Base-by-base conservation (phyloP, 768 basidiomycete species). In the Pleurotus cornucopiae region DNA sequence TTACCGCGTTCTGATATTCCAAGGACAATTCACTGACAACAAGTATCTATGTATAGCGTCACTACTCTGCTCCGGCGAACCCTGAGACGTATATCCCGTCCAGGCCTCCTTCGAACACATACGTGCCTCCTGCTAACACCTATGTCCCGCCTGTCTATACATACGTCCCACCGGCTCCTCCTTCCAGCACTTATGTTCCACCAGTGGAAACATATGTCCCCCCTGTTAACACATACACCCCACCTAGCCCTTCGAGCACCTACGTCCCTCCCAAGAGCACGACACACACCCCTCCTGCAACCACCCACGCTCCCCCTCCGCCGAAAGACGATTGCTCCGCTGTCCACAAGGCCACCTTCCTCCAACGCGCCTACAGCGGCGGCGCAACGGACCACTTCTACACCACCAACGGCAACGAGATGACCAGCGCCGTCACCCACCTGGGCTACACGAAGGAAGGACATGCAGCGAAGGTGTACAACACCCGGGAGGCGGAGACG, bases 401-500 rank as follows among this genome's bases (percentile, higher is more conserved):
- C 54, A 46, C 44, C 20, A 55, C 54, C 20, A 46, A 55, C 54
- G 44, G 6, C 30, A 11, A 45, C 41, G 54, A 55, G 21, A 45
- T 55, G 37, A 26, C 54, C 43, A 55, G 46, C 12, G 54, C 54
- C 40, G 44, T 45, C 26, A 16, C 54, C 23, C 30, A 45, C 14
- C 37, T 53, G 4, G 41, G 11, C 16, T 55, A 55, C 16, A 13
- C n/a, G 13, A 45, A 34, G 38, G 54, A 55, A 30, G 18, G 23
- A 3, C 41, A 34, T 16, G 54, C 54, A 3, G 41, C 43, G 1
- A 45, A 46, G 16, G 51, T 61, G 48, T 61, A 45, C 40, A 9
- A 51, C 30, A 43, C 25, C 26, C 26, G 46, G 44, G 55, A 54
- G 39, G 39, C 48, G 40, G 46, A 38, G 9, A 62, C 56, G 20